Conservation (phyloP, 495 filamentous ascomycete species). For the Penicillium lividum region DNA sequence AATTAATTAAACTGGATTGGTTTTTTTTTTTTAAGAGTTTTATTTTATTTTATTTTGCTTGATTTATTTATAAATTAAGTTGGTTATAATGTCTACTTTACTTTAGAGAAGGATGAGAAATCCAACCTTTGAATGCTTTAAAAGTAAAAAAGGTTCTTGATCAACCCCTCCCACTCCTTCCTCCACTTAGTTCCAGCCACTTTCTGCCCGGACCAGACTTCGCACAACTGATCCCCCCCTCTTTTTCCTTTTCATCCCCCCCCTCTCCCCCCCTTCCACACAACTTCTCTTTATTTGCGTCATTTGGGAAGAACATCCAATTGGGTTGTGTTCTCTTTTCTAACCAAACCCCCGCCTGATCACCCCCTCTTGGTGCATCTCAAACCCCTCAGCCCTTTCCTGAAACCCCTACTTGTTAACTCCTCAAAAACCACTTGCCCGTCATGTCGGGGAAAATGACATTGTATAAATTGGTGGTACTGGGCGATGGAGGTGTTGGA, state of each 20-base stretch:
- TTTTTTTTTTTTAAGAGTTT: background rate
- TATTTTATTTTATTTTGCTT: background rate
- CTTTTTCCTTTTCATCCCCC: constrained; percentile 12
- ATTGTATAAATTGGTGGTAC: constrained; percentile 96
- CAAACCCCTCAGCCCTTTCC: constrained; percentile 4
- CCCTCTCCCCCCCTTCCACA: constrained; percentile 1
- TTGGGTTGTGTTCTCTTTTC: constrained; percentile 12
- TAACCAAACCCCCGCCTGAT: background rate
- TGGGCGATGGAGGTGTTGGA: constrained; percentile 89
- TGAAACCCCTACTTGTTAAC: constrained; percentile 13
- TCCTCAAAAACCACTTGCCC: constrained; percentile 17
- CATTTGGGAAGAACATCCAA: constrained; percentile 13
- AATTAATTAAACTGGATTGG: background rate
- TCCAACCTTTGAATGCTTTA: too few species aligned
- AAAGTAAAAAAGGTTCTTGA: background rate
- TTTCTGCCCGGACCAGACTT: constrained; percentile 17
- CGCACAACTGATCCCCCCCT: constrained; percentile 13
- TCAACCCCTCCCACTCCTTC: constrained; percentile 12
- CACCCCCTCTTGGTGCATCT: background rate
- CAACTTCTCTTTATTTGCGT: constrained; percentile 14
- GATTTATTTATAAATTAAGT: background rate
- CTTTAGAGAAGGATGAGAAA: too few species aligned
- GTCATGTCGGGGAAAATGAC: constrained; percentile 84
- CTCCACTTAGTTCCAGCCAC: constrained; percentile 34
- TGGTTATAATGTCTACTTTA: too few species aligned